A percentile compares a stretch with the other conserved stretches of the same genome.
phyloP scores from a whole-genome alignment of 345 rosid species.

The Xanthoceras sorbifolium region DNA sequence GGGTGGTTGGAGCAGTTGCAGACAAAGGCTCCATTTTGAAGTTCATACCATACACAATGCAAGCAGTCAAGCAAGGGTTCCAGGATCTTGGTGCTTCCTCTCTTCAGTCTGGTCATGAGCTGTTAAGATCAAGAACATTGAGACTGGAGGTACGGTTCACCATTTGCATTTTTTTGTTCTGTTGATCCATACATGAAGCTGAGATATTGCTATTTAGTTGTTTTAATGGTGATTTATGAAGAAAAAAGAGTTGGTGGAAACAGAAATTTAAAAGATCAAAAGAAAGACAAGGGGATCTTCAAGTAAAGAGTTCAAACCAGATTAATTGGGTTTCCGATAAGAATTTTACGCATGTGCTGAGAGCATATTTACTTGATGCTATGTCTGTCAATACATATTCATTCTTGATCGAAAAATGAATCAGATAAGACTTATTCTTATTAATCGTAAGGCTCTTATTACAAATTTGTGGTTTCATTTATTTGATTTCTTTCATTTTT shows the following conservation, averaged over 20 bases:
- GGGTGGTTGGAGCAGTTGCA: conserved; percentile 93
- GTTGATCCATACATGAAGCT: too few relatives aligned
- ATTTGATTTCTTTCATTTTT: conserved; percentile 1
- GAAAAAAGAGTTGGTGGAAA: too few relatives aligned
- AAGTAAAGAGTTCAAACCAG: too few relatives aligned
- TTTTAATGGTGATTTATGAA: not conserved
- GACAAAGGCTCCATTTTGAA: conserved; percentile 94
- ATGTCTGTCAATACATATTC: not conserved
- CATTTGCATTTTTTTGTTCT: not conserved
- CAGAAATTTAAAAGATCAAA: too few relatives aligned
- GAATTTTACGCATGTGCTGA: not conserved
- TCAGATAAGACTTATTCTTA: not conserved
- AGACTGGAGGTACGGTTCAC: conserved; percentile 72
- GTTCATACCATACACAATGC: conserved; percentile 85
- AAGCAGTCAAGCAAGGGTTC: conserved; percentile 97
- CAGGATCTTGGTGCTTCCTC: conserved; percentile 96
- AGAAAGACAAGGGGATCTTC: too few relatives aligned
- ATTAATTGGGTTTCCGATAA: not conserved
- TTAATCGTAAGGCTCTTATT: too few relatives aligned
- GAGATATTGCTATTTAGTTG: not conserved
- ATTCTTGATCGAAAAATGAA: not conserved
- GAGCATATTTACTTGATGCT: not conserved
- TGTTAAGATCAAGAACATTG: conserved; percentile 65
- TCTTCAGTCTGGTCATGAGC: conserved; percentile 67
- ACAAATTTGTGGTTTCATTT: not conserved